These are phyloP conservation scores for Ceratocystis cubensis DNA, from an alignment of 2,329 filamentous ascomycete species.

Conservation along the genomic window DNA sequence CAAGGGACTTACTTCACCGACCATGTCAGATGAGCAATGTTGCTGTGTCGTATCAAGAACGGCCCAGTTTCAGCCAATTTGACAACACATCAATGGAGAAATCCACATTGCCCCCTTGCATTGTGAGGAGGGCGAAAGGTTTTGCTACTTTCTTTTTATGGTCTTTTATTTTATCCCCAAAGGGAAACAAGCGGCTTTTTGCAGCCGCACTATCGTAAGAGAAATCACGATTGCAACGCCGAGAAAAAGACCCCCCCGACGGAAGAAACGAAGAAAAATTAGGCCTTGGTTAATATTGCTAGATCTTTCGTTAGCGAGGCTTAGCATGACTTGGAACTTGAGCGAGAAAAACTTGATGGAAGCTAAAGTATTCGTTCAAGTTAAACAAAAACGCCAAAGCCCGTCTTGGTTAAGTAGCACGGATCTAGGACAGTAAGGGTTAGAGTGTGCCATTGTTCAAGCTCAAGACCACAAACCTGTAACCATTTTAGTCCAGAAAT, in stretches of 20 bases:
- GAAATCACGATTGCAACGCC: not conserved
- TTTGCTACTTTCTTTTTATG: not conserved
- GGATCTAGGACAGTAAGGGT: not conserved
- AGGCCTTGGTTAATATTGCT: not conserved
- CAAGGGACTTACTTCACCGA: not conserved
- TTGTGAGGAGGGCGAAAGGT: not conserved
- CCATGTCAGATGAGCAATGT: not conserved
- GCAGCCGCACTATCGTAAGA: not conserved
- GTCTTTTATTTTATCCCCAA: not conserved
- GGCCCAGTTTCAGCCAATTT: slow-evolving; percentile 5
- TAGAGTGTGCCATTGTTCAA: not conserved
- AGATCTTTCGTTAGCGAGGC: not conserved
- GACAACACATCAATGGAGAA: slow-evolving; percentile 11
- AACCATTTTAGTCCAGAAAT: not conserved
- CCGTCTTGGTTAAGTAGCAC: not conserved
- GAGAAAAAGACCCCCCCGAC: not conserved
- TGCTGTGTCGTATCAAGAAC: not conserved
- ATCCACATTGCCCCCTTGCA: not conserved
- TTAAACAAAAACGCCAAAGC: not conserved
- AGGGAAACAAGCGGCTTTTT: slow-evolving; percentile 8
- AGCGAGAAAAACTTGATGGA: not conserved
- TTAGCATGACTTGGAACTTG: not conserved
- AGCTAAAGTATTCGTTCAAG: not conserved
- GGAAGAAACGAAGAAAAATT: not conserved
- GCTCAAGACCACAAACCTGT: not conserved